Conservation (phyloP, 176 grass and related monocot genomes). For the Triticum aestivum region IWGSC_CS_RefSeq_v2.1 NC_057798.1:557198831-557199330, state of each 20-base stretch:
- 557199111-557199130: too few species aligned
- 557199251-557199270: too few species aligned
- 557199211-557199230: conserved; percentile 58
- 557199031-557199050: too few species aligned
- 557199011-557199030: too few species aligned
- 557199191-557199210: conserved; percentile 57
- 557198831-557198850: conserved; percentile 54
- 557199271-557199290: conserved; percentile 12
- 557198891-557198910: conserved; percentile 64
- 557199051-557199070: too few species aligned
- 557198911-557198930: not conserved
- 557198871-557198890: conserved; percentile 64
- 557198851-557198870: conserved; percentile 69
- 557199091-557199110: too few species aligned
- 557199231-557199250: not conserved
- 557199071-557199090: too few species aligned
- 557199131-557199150: conserved; percentile 56
- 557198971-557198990: too few species aligned
- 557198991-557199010: too few species aligned
- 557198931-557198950: too few species aligned
- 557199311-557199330: too few species aligned
- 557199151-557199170: conserved; percentile 57
- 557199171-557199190: conserved; percentile 56
- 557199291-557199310: conserved; percentile 3
- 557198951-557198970: too few species aligned